Conservation (phyloP, 495 filamentous ascomycete species). For the Lasiosphaeriaceae sp. region DNA sequence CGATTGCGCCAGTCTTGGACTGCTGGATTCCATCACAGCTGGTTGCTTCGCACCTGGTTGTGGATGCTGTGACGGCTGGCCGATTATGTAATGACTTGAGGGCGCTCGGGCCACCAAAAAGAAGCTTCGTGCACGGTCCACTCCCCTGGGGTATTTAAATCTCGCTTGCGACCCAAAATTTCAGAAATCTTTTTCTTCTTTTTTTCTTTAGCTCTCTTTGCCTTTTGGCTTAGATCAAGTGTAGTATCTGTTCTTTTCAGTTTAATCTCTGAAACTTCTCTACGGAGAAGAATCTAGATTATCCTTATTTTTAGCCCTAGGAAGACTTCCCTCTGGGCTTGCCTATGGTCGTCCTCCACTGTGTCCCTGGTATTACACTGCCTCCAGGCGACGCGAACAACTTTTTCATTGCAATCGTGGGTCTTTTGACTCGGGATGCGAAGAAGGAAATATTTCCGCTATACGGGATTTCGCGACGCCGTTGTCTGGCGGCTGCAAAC, state of each 20-base stretch:
- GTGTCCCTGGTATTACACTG: conserved; percentile 91
- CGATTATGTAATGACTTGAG: no score
- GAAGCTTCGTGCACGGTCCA: not conserved
- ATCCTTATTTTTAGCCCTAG: conserved; percentile 67
- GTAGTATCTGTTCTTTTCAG: conserved; percentile 99
- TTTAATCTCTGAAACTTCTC: conserved; percentile 75
- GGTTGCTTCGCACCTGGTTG: no score
- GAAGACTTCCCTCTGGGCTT: conserved; percentile 57
- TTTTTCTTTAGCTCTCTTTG: conserved; percentile 36
- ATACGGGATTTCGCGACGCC: not conserved
- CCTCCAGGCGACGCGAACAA: conserved; percentile 74
- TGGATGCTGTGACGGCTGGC: no score
- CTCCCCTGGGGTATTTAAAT: not conserved
- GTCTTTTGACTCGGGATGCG: conserved; percentile 11
- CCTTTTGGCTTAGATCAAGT: conserved; percentile 95
- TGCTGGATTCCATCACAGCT: no score
- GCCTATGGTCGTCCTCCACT: conserved; percentile 64
- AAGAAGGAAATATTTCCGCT: conserved; percentile 8
- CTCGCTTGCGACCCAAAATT: not conserved
- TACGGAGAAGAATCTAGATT: conserved; percentile 76
- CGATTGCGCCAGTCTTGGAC: no score
- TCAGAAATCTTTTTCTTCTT: conserved; percentile 1
- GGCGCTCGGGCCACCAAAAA: not conserved
- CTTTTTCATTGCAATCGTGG: conserved; percentile 18
- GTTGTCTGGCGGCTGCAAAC: no score